Evolutionary conservation across 805 yeast genomes (phyloP).

Genomic region (Clavispora carvajalis): DNA sequence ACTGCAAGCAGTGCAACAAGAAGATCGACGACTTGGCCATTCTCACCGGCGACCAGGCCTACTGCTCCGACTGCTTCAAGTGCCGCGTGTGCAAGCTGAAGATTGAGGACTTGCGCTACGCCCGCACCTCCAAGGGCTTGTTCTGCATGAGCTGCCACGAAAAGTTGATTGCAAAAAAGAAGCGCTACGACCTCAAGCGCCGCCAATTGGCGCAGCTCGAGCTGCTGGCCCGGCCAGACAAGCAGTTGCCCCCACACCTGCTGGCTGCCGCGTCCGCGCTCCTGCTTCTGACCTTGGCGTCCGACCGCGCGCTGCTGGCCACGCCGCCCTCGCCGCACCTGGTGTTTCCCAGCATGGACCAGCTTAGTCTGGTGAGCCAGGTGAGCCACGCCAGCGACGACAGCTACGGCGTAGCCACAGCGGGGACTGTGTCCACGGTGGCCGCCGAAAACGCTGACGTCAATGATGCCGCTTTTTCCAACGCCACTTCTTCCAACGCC

Average conservation of each 20-base stretch:
- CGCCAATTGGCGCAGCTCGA: slow-evolving; percentile 25
- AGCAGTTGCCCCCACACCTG: neutral
- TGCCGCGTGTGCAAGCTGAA: slow-evolving; percentile 83
- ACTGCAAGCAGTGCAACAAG: slow-evolving; percentile 77
- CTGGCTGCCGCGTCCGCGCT: neutral
- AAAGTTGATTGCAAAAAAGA: slow-evolving; percentile 68
- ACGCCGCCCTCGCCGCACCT: slow-evolving; percentile 1
- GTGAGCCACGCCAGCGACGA: neutral
- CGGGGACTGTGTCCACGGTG: slow-evolving; percentile 11
- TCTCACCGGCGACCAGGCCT: slow-evolving; percentile 91
- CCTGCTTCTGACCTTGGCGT: slow-evolving; percentile 1
- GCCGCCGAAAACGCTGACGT: neutral
- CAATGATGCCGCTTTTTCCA: no score
- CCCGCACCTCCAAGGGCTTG: slow-evolving; percentile 86
- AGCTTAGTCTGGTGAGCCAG: neutral
- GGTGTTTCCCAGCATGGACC: neutral
- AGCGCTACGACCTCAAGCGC: slow-evolving; percentile 50
- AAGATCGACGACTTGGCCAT: slow-evolving; percentile 92
- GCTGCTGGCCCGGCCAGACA: slow-evolving; percentile 19
- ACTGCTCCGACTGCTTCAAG: slow-evolving; percentile 83
- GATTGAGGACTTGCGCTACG: slow-evolving; percentile 85
- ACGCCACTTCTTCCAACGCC: no score
- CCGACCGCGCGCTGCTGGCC: neutral
- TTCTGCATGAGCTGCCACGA: slow-evolving; percentile 94
- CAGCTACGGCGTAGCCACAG: neutral